A percentile compares a stretch with the other conserved stretches of the same genome.
Conservation (phyloP, 257 asterid genomes). For the Solanum infundibuliforme region DNA sequence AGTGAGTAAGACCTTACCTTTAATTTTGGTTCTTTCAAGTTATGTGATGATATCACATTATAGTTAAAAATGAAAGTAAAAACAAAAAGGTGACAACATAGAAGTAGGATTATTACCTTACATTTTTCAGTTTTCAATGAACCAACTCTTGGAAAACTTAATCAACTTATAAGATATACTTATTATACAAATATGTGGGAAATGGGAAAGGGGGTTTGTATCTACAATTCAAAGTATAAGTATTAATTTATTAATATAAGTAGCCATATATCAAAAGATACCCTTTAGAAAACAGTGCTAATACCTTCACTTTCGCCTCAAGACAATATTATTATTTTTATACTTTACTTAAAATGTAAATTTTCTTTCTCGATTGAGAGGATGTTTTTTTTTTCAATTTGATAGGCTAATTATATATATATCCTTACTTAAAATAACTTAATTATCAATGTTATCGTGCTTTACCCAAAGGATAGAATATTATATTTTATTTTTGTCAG, state of each 20-base stretch:
- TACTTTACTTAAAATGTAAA: neutral
- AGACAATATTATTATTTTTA: conserved; percentile 8
- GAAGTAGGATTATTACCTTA: neutral
- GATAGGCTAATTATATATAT: neutral
- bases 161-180: neutral
- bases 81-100: neutral
- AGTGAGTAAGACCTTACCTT: neutral
- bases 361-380: conserved; percentile 1
- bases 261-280: conserved; percentile 7
- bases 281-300: conserved; percentile 18
- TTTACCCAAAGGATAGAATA: neutral
- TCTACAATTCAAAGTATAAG: neutral
- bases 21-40: neutral
- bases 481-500: conserved; percentile 20
- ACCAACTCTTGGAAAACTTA: neutral
- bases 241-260: neutral
- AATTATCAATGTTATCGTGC: neutral
- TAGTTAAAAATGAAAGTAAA: neutral
- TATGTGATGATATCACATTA: neutral
- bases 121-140: neutral
- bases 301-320: conserved; percentile 19
- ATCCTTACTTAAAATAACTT: neutral
- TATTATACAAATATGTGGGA: neutral
- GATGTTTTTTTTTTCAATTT: neutral
- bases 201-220: conserved; percentile 2